Conservation (phyloP, 352 stramenopile species). For the Globisporangium iwayamae region DNA sequence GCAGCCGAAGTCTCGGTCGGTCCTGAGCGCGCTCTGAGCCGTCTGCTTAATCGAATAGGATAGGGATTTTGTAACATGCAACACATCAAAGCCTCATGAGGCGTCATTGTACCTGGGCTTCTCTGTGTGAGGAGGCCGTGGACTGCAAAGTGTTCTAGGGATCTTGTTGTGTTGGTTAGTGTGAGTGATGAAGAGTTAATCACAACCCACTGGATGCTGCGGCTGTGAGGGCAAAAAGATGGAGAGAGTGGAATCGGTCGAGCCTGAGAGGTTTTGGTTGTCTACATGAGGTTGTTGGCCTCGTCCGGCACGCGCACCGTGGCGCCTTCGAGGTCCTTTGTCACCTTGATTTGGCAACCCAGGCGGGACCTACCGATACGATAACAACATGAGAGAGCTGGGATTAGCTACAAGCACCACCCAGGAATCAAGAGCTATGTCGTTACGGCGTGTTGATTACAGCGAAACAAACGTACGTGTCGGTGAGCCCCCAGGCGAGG, state of each 20-base stretch:
- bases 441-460: no score
- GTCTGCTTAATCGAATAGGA: not conserved
- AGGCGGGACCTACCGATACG: conserved; percentile 52
- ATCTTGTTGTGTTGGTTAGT: not conserved
- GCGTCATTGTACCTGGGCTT: not conserved
- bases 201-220: not conserved
- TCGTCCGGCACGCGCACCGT: conserved; percentile 88
- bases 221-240: conserved; percentile 5
- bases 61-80: not conserved
- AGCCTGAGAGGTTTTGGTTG: not conserved
- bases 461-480: conserved; percentile 60
- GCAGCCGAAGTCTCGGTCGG: conserved; percentile 9
- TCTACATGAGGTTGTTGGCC: conserved; percentile 87
- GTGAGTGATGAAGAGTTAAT: not conserved
- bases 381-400: not conserved
- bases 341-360: conserved; percentile 90
- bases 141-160: not conserved
- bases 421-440: no score
- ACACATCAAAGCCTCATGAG: not conserved
- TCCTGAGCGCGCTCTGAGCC: conserved; percentile 5
- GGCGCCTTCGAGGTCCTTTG: conserved; percentile 81
- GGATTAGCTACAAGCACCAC: not conserved
- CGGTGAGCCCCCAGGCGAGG: conserved; percentile 90
- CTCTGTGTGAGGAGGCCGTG: not conserved
- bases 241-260: not conserved